phyloP scores from a whole-genome alignment of 108 stramenopile species.

The Aurantiochytrium sp. region DNA sequence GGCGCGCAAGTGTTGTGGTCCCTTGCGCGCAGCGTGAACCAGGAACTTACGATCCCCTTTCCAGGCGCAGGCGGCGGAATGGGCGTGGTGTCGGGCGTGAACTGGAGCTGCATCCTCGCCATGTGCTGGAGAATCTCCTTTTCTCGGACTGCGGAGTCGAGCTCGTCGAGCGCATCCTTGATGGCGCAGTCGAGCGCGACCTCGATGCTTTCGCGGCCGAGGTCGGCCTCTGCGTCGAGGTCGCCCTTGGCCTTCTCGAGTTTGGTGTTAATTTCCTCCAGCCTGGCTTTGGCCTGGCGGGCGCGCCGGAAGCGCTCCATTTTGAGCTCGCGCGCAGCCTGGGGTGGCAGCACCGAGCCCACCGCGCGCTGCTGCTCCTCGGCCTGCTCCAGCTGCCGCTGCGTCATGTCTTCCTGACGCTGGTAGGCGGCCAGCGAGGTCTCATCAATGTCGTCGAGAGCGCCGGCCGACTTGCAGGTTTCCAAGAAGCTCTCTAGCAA shows the following conservation, averaged over 20 bases:
- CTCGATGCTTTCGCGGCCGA: not conserved
- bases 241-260: not conserved
- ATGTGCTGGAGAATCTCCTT: not conserved
- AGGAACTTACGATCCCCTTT: not conserved
- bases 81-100: not conserved
- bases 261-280: not conserved
- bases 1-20: not conserved
- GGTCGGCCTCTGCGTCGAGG: not conserved
- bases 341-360: not conserved
- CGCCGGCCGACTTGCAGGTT: not conserved
- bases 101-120: not conserved
- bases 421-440: not conserved
- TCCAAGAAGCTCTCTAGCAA: not conserved
- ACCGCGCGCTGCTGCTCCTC: not conserved
- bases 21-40: not conserved
- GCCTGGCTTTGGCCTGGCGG: not conserved
- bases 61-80: not conserved
- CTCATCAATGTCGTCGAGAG: not conserved
- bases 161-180: conserved; percentile 26
- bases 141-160: not conserved
- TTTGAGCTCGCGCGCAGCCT: not conserved
- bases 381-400: no score
- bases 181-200: not conserved
- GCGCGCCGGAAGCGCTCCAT: not conserved
- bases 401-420: not conserved